Base-by-base conservation (phyloP, 1,139 yeast species). In the Candida sojae region DNA sequence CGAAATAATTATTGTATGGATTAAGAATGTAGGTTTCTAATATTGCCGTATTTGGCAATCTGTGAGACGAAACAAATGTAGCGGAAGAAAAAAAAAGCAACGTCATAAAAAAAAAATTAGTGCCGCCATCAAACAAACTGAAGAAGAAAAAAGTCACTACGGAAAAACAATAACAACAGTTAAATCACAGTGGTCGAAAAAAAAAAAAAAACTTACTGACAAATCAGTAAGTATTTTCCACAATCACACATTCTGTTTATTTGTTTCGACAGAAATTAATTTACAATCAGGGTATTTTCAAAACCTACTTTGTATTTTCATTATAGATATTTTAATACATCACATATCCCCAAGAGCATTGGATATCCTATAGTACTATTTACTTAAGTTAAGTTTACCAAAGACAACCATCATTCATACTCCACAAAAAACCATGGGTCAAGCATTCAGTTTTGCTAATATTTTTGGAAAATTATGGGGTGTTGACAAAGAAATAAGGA, bases 381-480 rank as follows among this genome's bases (percentile, higher is more conserved):
- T 17, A 17, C 2, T 17, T 17, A 2, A 17, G 21, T 17, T 17
- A 17, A 17, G 21, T 17, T 13, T 12, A 33, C 13, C 13, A 10
- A 33, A 13, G 10, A 31, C 6, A 10, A 31, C 2, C 4, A 31
- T 31, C n/a, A 31, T 9, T 34, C 12, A 35, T 35, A 35, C 12
- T 21, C 28, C 39, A 35, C 39, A 35, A 23, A n/a, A 6, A 36
- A 36, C 32, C 44, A 87, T 87, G 95, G 97, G 97, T 30, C 92
- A 88, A 68, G 79, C 84, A 35, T 85, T 93, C 70, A 90, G 97
- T 65, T 75, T 75, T 57, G 64, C 75, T 43, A 84, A 87, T 54
- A 82, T 93, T 61, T 90, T 92, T 66, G 85, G 91, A 49, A 82
- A 83, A 61, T 76, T 93, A 47, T 93, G 97, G 96, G 96, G 96